Base-by-base conservation (phyloP, 164 flowering plant genomes). In the Umbilicus rupestris region DNA sequence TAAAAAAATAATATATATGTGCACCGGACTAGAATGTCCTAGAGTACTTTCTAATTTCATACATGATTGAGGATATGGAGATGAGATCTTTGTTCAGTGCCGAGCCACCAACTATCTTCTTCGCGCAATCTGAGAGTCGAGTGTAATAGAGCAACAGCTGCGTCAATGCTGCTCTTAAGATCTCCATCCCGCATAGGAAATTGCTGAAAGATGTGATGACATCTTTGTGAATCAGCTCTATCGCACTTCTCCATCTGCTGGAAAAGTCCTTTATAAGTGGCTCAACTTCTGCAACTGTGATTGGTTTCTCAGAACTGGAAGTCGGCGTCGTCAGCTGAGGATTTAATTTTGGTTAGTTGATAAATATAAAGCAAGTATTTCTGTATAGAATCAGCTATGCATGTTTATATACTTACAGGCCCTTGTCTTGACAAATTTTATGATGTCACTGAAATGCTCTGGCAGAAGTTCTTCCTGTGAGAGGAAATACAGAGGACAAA, bases 171-270 rank as follows among this genome's bases (percentile, higher is more conserved):
- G 96, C 96, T 78, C 94, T 87, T 69, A 94, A 76, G 76, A 94
- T 94, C 66, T 94, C 99, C 97, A 92, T 89, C 19, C 99, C 99
- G 50, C 96, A 88, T 65, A 94, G 75, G 77, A 94, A 94, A 75
- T 88, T 94, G 78, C 99, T 94, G 78, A 94, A 94, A 39, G 97
- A 91, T 19, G 96, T 94, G 45, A 94, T 94, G 57, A 94, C 96
- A 71, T 89, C 97, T 72, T 87, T 94, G 85, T 94, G 99, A 96
- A 94, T 94, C 70, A 89, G 72, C 78, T 94, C 97, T 66, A 92
- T 91, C 29, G 96, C 96, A 24, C 83, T 80, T 73, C 92, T 94
- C 99, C 99, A 91, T 79, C 97, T 79, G 70, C 88, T 80, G 0
- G 79, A 90, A 66, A 94, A 94, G 74, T 94, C 99, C 80, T 94